Evolutionary conservation across 2,329 filamentous ascomycete species (phyloP).

Genomic region (Lachnellula willkommii): DNA sequence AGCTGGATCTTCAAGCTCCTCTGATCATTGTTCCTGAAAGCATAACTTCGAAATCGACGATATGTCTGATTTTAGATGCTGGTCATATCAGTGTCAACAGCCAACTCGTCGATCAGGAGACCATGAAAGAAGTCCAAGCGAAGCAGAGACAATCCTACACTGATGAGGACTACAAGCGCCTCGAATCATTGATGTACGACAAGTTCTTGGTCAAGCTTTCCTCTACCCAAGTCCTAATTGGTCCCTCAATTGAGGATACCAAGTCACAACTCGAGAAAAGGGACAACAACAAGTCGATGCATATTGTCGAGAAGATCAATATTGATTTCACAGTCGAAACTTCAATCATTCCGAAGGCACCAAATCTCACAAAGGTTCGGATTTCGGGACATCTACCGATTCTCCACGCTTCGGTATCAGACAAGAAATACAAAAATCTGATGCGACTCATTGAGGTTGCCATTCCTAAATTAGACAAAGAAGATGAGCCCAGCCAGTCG

Average conservation of each 20-base stretch:
- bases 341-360: constrained; percentile 93
- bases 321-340: constrained; percentile 95
- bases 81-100: constrained; percentile 94
- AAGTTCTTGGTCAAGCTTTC: constrained; percentile 90
- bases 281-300: constrained; percentile 65
- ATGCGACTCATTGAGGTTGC: constrained; percentile 97
- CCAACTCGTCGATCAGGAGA: constrained; percentile 87
- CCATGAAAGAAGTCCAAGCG: constrained; percentile 79
- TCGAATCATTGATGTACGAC: constrained; percentile 96
- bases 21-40: constrained; percentile 95
- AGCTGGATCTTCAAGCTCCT: constrained; percentile 90
- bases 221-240: constrained; percentile 92
- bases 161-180: constrained; percentile 78
- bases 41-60: constrained; percentile 72
- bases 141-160: constrained; percentile 86
- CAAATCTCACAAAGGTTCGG: constrained; percentile 85
- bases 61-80: constrained; percentile 90
- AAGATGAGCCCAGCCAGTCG: constrained; percentile 30
- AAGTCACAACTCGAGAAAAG: constrained; percentile 71
- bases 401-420: constrained; percentile 85
- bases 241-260: constrained; percentile 85
- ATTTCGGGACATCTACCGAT: constrained; percentile 89
- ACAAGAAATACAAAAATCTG: constrained; percentile 92
- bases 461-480: constrained; percentile 71
- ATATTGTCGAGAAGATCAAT: constrained; percentile 95